A percentile compares a stretch with the other conserved stretches of the same genome.
These are phyloP conservation scores for Dissophora globulifera DNA, from an alignment of 192 early-diverging fungal genomes.

Conservation along the genomic window DNA sequence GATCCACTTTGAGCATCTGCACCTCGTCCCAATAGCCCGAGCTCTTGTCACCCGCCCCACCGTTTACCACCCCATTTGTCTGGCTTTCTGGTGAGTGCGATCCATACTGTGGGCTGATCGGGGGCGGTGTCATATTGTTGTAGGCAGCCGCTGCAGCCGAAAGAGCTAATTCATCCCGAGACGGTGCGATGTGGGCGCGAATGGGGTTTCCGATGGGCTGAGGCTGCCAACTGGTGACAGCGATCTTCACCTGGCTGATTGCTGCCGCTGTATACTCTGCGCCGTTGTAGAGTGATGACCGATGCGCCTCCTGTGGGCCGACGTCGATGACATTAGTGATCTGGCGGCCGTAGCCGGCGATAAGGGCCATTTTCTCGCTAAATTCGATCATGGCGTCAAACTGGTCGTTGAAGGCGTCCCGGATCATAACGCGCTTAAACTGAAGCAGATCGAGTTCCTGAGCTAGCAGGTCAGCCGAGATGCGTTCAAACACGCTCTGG, in stretches of 20 bases:
- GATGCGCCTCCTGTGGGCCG: slow-evolving; percentile 29
- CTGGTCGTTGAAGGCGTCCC: slow-evolving; percentile 45
- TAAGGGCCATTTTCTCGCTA: slow-evolving; percentile 55
- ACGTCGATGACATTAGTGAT: slow-evolving; percentile 50
- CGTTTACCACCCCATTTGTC: background rate
- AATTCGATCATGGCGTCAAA: slow-evolving; percentile 56
- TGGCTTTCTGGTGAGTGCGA: background rate
- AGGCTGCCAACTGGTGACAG: slow-evolving; percentile 47
- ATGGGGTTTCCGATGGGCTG: slow-evolving; percentile 26
- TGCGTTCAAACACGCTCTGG: slow-evolving; percentile 36
- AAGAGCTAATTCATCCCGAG: slow-evolving; percentile 37
- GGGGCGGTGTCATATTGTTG: slow-evolving; percentile 21
- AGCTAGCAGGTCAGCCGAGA: slow-evolving; percentile 42
- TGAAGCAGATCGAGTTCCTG: slow-evolving; percentile 52
- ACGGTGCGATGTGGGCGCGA: slow-evolving; percentile 29
- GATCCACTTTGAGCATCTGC: slow-evolving; percentile 15
- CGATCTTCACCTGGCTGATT: slow-evolving; percentile 47
- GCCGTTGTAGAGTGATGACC: slow-evolving; percentile 32
- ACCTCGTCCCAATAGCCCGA: slow-evolving; percentile 34
- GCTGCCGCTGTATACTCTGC: slow-evolving; percentile 49
- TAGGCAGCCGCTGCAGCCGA: slow-evolving; percentile 23
- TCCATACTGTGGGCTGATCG: slow-evolving; percentile 4
- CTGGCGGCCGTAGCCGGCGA: slow-evolving; percentile 55
- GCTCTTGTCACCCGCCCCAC: background rate
- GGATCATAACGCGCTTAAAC: slow-evolving; percentile 47